These are phyloP conservation scores for Pseudogymnoascus sp. DNA, from an alignment of 2,329 filamentous ascomycete genomes.

Conservation along the genomic window DNA sequence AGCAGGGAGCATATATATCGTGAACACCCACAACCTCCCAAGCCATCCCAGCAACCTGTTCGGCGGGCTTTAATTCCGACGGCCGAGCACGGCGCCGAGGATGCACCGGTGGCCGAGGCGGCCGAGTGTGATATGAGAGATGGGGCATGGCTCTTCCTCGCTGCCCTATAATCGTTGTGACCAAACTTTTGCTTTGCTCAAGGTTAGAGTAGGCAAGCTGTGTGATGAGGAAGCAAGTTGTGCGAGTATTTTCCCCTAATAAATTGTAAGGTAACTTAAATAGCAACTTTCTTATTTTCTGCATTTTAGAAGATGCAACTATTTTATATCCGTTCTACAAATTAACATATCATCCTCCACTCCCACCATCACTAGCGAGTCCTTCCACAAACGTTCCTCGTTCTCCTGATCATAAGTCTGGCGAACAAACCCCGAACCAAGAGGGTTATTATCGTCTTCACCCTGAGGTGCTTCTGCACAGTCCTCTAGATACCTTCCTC, in stretches of 20 bases:
- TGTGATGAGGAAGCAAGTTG: too few species aligned
- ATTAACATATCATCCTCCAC: background rate
- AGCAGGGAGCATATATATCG: background rate
- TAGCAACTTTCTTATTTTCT: too few species aligned
- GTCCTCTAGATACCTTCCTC: slow-evolving; percentile 39
- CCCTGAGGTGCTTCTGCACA: slow-evolving; percentile 23
- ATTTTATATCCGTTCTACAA: too few species aligned
- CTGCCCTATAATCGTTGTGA: too few species aligned
- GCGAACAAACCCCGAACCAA: slow-evolving; percentile 16
- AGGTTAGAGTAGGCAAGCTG: too few species aligned
- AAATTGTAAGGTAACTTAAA: too few species aligned
- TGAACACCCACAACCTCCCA: background rate
- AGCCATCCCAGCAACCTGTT: background rate
- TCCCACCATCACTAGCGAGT: slow-evolving; percentile 28
- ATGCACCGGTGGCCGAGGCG: background rate
- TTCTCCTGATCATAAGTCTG: slow-evolving; percentile 32
- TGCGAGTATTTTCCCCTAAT: too few species aligned
- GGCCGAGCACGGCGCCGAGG: background rate
- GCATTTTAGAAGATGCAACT: too few species aligned
- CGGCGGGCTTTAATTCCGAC: background rate
- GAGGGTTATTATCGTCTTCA: slow-evolving; percentile 12
- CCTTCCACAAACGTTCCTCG: slow-evolving; percentile 35
- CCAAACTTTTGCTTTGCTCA: too few species aligned
- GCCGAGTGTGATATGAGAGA: background rate
- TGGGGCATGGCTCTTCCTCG: too few species aligned